A percentile compares a stretch with the other conserved stretches of the same genome.
These are phyloP conservation scores for Aspergillus terreus DNA, from an alignment of 2,329 filamentous ascomycete genomes.

Conservation along the genomic window DNA sequence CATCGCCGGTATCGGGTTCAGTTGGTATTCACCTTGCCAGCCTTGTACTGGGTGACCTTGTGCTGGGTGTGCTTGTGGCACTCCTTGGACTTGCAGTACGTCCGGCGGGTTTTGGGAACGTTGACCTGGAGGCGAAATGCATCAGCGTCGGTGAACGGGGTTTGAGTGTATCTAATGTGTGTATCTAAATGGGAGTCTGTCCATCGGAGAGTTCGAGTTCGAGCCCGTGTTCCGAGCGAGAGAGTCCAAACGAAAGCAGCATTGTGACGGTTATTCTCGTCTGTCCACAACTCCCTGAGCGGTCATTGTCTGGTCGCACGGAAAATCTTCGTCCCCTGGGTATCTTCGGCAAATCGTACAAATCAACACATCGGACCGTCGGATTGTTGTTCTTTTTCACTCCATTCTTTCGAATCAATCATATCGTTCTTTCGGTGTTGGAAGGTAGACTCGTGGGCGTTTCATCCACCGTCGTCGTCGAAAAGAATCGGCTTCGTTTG, in stretches of 20 bases:
- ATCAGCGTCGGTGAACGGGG: conserved; percentile 21
- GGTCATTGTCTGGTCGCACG: background rate
- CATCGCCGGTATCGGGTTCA: conserved; percentile 10
- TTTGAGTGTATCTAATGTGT: too few relatives aligned
- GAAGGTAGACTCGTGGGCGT: background rate
- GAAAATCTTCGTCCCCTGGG: background rate
- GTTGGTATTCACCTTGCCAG: conserved; percentile 67
- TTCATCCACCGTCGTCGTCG: conserved; percentile 1
- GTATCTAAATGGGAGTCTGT: conserved; percentile 7
- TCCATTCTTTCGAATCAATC: background rate
- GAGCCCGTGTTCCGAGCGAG: background rate
- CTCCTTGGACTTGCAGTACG: conserved; percentile 95
- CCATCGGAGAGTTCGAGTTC: conserved; percentile 11
- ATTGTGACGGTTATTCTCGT: too few relatives aligned
- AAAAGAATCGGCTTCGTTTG: conserved; percentile 3
- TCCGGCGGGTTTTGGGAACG: conserved; percentile 96
- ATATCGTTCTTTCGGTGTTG: background rate
- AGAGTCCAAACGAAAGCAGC: background rate
- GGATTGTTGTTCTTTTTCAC: background rate
- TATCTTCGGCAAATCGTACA: background rate
- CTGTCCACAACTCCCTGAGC: too few relatives aligned
- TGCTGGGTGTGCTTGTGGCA: conserved; percentile 91
- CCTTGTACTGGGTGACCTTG: conserved; percentile 96
- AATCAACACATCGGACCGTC: background rate
- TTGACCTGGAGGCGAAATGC: conserved; percentile 65